Percentiles rank a stretch among this genome's conserved stretches.
phyloP scores from a whole-genome alignment of 306 rosid genomes.

The Rosa multiflora region DNA sequence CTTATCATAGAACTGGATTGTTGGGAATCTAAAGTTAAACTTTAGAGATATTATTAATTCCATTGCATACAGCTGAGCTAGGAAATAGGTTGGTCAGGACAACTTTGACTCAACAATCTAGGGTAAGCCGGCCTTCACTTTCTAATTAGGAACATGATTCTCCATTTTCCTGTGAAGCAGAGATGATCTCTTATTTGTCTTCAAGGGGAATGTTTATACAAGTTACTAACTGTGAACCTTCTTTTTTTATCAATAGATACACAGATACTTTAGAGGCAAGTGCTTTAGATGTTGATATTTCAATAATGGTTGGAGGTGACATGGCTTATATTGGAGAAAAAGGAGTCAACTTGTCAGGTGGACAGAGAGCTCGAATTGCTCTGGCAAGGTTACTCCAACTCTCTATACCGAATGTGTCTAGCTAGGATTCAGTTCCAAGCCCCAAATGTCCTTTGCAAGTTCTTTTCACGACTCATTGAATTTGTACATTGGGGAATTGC shows the following conservation, averaged over 20 bases:
- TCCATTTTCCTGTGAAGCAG: not conserved
- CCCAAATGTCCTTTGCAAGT: constrained; percentile 9
- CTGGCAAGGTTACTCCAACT: constrained; percentile 70
- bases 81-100: not conserved
- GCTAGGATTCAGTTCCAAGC: not conserved
- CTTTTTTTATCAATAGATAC: constrained; percentile 54
- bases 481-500: constrained; percentile 33
- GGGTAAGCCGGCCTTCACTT: not conserved
- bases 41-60: not conserved
- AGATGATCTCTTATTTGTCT: not conserved
- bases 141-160: not conserved
- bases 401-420: constrained; percentile 8
- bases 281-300: constrained; percentile 82
- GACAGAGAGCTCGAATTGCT: constrained; percentile 96
- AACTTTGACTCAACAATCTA: not conserved
- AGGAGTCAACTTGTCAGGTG: constrained; percentile 90
- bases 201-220: not conserved
- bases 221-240: not conserved
- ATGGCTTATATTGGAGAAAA: constrained; percentile 89
- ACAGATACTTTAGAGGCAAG: constrained; percentile 65
- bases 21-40: not conserved
- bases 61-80: not conserved
- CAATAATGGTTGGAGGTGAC: constrained; percentile 90
- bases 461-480: constrained; percentile 7
- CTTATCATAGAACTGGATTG: not conserved